These are phyloP conservation scores for Colletotrichum australisinense DNA, from an alignment of 2,329 filamentous ascomycete genomes.

Conservation along the genomic window DNA sequence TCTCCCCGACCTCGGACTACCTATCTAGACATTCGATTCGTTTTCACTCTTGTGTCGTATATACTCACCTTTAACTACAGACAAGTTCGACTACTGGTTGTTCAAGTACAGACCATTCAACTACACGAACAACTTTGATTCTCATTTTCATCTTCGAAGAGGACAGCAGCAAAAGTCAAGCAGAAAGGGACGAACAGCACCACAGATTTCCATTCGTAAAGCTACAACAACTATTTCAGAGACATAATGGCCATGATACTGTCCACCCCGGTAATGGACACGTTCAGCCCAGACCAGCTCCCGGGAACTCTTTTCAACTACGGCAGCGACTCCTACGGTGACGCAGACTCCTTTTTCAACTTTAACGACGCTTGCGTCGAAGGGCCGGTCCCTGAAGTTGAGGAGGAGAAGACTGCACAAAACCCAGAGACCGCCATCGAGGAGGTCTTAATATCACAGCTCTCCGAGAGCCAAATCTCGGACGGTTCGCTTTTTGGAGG, in stretches of 20 bases:
- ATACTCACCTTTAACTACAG: neutral
- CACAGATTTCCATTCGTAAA: neutral
- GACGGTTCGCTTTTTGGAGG: neutral
- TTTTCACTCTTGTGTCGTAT: neutral
- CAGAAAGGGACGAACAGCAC: neutral
- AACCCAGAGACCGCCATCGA: neutral
- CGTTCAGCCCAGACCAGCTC: neutral
- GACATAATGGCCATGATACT: neutral
- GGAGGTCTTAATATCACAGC: neutral
- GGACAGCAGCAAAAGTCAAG: neutral
- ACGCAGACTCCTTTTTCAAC: conserved; percentile 6
- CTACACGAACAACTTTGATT: neutral
- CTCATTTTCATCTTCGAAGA: neutral
- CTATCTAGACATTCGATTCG: neutral
- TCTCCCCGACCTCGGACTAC: neutral
- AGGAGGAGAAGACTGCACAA: neutral
- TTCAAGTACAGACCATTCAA: neutral
- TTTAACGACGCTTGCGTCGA: conserved; percentile 7
- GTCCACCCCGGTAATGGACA: neutral
- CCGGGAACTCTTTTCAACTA: neutral
- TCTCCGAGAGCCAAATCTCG: neutral
- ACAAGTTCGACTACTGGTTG: neutral
- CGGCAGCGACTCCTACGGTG: neutral
- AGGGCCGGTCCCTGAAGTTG: conserved; percentile 1
- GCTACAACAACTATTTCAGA: neutral